These are phyloP conservation scores for Cyclotella baltica DNA, from an alignment of 108 stramenopile genomes.

Conservation along the genomic window DNA sequence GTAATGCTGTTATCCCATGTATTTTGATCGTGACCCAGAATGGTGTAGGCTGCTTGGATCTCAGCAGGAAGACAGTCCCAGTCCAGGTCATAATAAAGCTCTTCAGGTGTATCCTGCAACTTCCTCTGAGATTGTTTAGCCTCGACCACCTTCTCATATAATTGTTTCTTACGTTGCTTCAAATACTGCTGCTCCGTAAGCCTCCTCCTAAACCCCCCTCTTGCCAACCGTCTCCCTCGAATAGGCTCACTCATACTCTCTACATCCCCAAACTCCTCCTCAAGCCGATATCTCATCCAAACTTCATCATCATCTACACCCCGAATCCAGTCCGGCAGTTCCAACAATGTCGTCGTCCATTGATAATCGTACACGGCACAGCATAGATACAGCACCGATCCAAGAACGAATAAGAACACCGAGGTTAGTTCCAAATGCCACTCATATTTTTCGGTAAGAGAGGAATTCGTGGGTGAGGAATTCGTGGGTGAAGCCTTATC, in stretches of 20 bases:
- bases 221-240: too few species aligned
- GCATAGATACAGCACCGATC: slow-evolving; percentile 14
- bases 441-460: not conserved
- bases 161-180: too few species aligned
- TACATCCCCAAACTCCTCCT: not conserved
- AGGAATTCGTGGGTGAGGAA: not conserved
- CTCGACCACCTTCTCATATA: too few species aligned
- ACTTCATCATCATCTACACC: slow-evolving; percentile 9
- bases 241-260: too few species aligned
- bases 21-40: not conserved
- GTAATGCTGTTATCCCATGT: slow-evolving; percentile 14
- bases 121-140: too few species aligned
- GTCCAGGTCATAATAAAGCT: slow-evolving; percentile 32
- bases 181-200: too few species aligned
- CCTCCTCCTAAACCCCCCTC: too few species aligned
- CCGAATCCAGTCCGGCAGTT: not conserved
- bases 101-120: slow-evolving; percentile 3
- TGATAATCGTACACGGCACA: slow-evolving; percentile 20
- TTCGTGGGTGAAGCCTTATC: too few species aligned
- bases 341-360: slow-evolving; percentile 10
- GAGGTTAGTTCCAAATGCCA: not conserved
- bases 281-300: slow-evolving; percentile 10
- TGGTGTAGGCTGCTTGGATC: slow-evolving; percentile 12
- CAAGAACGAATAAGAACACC: slow-evolving; percentile 12
- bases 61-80: slow-evolving; percentile 22